A percentile compares a stretch with the other conserved stretches of the same genome.
Conservation (phyloP, 2,329 filamentous ascomycete genomes). For the Aspergillus tanneri region DNA sequence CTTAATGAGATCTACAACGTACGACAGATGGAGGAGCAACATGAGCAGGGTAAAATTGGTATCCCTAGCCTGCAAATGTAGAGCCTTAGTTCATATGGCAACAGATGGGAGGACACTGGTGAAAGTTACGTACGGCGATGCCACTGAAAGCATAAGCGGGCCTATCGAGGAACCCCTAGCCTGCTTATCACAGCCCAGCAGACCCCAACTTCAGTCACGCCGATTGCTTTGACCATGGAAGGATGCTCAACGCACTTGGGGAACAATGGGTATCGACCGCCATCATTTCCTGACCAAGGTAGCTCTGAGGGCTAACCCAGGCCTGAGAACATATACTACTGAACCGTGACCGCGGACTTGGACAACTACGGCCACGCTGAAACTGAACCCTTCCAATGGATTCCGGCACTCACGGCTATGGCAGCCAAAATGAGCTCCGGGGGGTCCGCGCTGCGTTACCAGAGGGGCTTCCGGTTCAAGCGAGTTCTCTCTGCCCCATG, state of each 20-base stretch:
- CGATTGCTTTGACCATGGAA: slow-evolving; percentile 1
- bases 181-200: slow-evolving; percentile 1
- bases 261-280: not conserved
- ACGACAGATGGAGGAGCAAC: too few relatives aligned
- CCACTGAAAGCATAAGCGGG: too few relatives aligned
- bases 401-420: not conserved
- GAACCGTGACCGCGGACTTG: slow-evolving; percentile 1
- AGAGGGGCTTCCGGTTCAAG: not conserved
- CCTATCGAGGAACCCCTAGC: not conserved
- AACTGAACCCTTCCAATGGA: not conserved
- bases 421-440: not conserved
- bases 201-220: not conserved
- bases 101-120: not conserved
- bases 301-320: not conserved
- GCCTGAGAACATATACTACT: not conserved
- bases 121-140: not conserved
- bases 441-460: not conserved
- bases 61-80: not conserved
- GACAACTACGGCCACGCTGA: not conserved
- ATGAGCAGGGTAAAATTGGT: too few relatives aligned
- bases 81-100: not conserved
- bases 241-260: not conserved
- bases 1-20: not conserved
- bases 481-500: not conserved
- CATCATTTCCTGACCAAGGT: not conserved